Evolutionary conservation across 306 rosid genomes (phyloP).

Genomic region (Rubus idaeus): DNA sequence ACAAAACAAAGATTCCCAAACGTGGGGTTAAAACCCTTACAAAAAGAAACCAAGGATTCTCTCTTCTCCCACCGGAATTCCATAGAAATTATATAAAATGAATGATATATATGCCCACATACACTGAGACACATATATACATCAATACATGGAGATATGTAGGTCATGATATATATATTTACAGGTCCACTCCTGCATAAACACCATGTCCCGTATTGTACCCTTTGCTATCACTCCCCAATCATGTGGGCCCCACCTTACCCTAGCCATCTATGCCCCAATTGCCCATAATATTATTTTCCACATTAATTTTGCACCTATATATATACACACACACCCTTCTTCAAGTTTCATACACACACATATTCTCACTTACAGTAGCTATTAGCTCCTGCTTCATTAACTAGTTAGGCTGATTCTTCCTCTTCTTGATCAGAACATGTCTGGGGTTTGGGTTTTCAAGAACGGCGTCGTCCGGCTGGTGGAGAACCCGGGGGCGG

Average conservation of each 20-base stretch:
- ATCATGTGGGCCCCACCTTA: constrained; percentile 34
- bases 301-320: constrained; percentile 10
- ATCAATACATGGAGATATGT: neutral
- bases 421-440: neutral
- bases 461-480: constrained; percentile 79
- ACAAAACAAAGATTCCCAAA: constrained; percentile 62
- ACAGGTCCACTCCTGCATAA: constrained; percentile 23
- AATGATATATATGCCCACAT: constrained; percentile 22
- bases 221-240: constrained; percentile 7
- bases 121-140: neutral
- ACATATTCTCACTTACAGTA: neutral
- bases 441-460: constrained; percentile 99
- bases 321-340: constrained; percentile 32
- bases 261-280: constrained; percentile 32
- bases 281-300: constrained; percentile 15
- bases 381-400: neutral
- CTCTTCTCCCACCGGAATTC: neutral
- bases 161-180: neutral
- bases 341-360: constrained; percentile 19
- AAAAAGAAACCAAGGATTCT: constrained; percentile 33
- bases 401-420: neutral
- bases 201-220: constrained; percentile 37
- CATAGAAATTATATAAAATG: neutral
- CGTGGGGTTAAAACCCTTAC: constrained; percentile 30
- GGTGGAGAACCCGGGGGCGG: constrained; percentile 71